Evolutionary conservation across 2,329 filamentous ascomycete species (phyloP).

Genomic region (Fusarium nisikadoi): DNA sequence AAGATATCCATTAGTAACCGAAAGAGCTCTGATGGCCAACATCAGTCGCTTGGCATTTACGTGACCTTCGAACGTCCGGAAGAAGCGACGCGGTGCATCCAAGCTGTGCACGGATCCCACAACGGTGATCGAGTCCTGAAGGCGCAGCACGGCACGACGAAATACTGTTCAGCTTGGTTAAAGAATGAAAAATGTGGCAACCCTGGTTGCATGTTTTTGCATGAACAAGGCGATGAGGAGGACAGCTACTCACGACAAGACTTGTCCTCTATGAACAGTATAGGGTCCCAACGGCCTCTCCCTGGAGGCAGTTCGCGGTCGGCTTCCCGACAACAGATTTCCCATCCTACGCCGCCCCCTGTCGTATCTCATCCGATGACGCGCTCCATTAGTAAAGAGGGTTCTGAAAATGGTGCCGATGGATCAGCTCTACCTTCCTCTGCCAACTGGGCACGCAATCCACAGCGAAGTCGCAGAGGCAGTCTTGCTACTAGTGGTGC

Average conservation of each 20-base stretch:
- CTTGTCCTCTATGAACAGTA: conserved; percentile 92
- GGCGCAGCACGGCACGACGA: conserved; percentile 87
- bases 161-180: conserved; percentile 97
- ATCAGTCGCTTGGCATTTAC: conserved; percentile 94
- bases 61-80: conserved; percentile 96
- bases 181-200: conserved; percentile 96
- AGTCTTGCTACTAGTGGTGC: conserved; percentile 86
- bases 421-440: conserved; percentile 91
- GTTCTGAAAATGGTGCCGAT: conserved; percentile 76
- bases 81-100: conserved; percentile 90
- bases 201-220: conserved; percentile 96
- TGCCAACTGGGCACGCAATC: conserved; percentile 88
- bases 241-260: conserved; percentile 97
- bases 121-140: conserved; percentile 89
- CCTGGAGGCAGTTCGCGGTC: conserved; percentile 63
- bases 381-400: conserved; percentile 82
- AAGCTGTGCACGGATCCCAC: conserved; percentile 88
- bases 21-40: conserved; percentile 78
- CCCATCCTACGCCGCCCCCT: conserved; percentile 52
- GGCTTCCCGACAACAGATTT: conserved; percentile 62
- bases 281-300: conserved; percentile 79
- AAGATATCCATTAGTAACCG: conserved; percentile 99
- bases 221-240: conserved; percentile 97
- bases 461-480: conserved; percentile 73
- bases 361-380: conserved; percentile 71